phyloP scores from a whole-genome alignment of 139 green algal genomes.

The Chlamydomonas eustigma region DNA sequence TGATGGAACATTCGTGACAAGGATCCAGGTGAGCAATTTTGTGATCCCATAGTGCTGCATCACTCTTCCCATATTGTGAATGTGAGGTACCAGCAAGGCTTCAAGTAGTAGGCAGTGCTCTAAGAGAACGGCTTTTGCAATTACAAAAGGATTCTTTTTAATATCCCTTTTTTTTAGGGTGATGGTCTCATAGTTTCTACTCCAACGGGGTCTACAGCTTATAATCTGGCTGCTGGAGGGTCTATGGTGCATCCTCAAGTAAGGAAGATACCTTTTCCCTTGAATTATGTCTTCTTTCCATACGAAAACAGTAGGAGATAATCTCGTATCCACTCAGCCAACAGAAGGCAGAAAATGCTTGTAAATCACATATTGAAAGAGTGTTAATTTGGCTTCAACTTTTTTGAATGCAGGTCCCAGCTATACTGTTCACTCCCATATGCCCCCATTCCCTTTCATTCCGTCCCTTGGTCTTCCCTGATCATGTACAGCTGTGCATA shows the following conservation, averaged over 20 bases:
- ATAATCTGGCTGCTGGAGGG: slow-evolving; percentile 82
- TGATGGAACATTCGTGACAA: slow-evolving; percentile 73
- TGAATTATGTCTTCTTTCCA: too few species aligned
- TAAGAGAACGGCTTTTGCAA: too few species aligned
- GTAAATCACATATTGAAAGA: too few species aligned
- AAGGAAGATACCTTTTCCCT: neutral
- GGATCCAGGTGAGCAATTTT: slow-evolving; percentile 54
- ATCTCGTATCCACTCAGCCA: too few species aligned
- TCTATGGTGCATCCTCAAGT: slow-evolving; percentile 74
- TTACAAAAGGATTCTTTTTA: too few species aligned
- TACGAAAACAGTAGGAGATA: too few species aligned
- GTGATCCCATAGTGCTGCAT: too few species aligned
- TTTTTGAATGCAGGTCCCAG: slow-evolving; percentile 51
- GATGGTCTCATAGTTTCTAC: slow-evolving; percentile 89
- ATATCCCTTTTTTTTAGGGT: slow-evolving; percentile 41
- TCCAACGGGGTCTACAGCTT: slow-evolving; percentile 87
- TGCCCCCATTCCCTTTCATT: slow-evolving; percentile 96
- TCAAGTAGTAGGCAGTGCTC: too few species aligned
- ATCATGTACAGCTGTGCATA: slow-evolving; percentile 80
- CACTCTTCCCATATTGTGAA: too few species aligned
- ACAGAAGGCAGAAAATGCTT: too few species aligned
- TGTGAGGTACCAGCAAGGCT: too few species aligned
- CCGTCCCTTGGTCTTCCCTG: slow-evolving; percentile 93
- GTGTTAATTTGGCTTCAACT: too few species aligned
- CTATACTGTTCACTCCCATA: slow-evolving; percentile 93